Evolutionary conservation across 2,329 filamentous ascomycete genomes (phyloP), one percentile per base, ranked within the genome.

Genomic region (Massarina eburnea): DNA sequence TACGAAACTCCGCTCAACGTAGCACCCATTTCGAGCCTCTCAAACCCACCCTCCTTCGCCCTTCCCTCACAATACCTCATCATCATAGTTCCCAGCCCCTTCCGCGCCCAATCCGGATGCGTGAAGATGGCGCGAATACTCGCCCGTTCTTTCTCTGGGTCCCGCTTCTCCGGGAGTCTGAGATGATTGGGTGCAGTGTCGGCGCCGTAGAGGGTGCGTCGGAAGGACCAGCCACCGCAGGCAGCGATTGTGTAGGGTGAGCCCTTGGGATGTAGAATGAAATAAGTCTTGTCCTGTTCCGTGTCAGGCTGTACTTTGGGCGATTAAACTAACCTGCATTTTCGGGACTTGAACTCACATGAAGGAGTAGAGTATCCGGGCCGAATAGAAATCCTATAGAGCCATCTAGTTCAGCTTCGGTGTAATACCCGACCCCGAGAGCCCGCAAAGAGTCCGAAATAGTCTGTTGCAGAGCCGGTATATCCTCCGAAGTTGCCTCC

Each of bases 71-170:
- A 70, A 46, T 64, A 59, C 52, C 66, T 52, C 66, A 70, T 68
- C 63, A 70, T 59, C 66, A 68, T 70, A 2, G 65, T 70, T 1
- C 66, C 66, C 6, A 70, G 52, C 6, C 39, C 39, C 21, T 26
- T 35, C 32, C 39, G 2, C 29, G 39, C 39, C 39, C 39, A 42
- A 2, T 24, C 48, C 1, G 66, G 66, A 49, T 59, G 46, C 38
- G 66, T 70, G 49, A 70, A 70, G 21, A 70, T 70, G 2, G 66
- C 66, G 4, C 66, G 52, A 38, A 70, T 68, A 21, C 59, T 64
- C 12, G 66, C 66, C 3, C 64, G 55, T 27, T 68, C 65, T 3
- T 26, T 46, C 3, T 26, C 12, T 1, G 65, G 61, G 39, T 68
- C 51, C 29, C 66, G 60, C 40, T 56, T 55, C 9, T 59, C 62